Percentiles rank a stretch among this genome's conserved stretches.
Evolutionary conservation across 2,329 filamentous ascomycete species (phyloP).

Genomic region (Diaporthe vaccinii): DNA sequence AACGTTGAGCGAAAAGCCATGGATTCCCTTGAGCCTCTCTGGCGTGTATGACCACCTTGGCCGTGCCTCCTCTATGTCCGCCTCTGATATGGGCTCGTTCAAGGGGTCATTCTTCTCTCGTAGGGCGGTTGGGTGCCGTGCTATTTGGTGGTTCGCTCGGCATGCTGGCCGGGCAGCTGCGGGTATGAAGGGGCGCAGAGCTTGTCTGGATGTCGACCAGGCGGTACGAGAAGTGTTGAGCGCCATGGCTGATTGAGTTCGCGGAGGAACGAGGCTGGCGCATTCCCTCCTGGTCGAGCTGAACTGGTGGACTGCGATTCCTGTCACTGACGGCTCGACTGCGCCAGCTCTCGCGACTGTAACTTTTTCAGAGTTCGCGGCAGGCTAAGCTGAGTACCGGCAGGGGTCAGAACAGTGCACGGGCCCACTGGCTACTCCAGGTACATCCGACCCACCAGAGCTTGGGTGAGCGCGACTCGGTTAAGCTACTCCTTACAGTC

Average conservation of each 20-base stretch:
- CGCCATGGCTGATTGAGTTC: constrained; percentile 47
- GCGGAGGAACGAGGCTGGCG: constrained; percentile 30
- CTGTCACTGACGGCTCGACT: constrained; percentile 12
- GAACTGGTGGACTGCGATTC: neutral
- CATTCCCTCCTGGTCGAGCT: constrained; percentile 34
- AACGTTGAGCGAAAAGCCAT: constrained; percentile 69
- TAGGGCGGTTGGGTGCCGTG: constrained; percentile 35
- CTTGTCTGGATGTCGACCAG: constrained; percentile 51
- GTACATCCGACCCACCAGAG: neutral
- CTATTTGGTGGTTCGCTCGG: constrained; percentile 34
- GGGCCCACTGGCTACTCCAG: neutral
- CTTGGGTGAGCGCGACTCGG: constrained; percentile 24
- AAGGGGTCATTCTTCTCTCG: constrained; percentile 38
- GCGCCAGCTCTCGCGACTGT: constrained; percentile 25
- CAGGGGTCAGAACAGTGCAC: constrained; percentile 5
- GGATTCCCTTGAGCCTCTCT: constrained; percentile 75
- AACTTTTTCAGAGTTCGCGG: constrained; percentile 40
- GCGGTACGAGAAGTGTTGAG: constrained; percentile 51
- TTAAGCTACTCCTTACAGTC: constrained; percentile 14
- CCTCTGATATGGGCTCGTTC: constrained; percentile 38
- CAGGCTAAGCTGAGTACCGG: constrained; percentile 1
- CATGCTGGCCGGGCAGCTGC: constrained; percentile 32
- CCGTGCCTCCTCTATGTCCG: constrained; percentile 42
- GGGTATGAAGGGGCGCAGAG: constrained; percentile 48
- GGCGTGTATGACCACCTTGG: constrained; percentile 82